Conservation (phyloP, 192 early-diverging fungal species). For the Pilaira anomala region DNA sequence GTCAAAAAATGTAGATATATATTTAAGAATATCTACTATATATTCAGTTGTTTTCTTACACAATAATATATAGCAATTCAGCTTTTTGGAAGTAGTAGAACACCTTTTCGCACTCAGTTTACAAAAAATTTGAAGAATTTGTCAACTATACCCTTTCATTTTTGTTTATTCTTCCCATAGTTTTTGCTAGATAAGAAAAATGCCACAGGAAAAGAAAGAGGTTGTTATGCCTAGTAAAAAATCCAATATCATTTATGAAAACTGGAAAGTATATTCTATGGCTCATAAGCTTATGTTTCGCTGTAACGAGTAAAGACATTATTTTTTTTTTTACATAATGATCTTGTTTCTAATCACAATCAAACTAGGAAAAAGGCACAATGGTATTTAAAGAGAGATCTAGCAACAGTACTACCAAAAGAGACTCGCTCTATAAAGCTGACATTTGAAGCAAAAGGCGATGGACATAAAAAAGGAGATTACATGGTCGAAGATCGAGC, state of each 20-base stretch:
- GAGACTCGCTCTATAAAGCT: constrained; percentile 27
- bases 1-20: no score
- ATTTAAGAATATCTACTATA: no score
- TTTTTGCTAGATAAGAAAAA: no score
- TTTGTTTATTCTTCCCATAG: no score
- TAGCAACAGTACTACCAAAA: constrained; percentile 20
- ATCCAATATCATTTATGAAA: constrained; percentile 32
- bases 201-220: constrained; percentile 10
- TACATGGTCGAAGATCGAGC: constrained; percentile 37
- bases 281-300: constrained; percentile 39
- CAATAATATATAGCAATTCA: no score
- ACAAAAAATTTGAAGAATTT: no score
- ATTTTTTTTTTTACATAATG: neutral
- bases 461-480: constrained; percentile 27
- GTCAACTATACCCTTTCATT: no score
- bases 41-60: no score
- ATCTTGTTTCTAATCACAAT: no score
- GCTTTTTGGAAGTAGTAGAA: no score
- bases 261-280: constrained; percentile 42
- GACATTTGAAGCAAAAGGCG: constrained; percentile 34
- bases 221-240: constrained; percentile 21
- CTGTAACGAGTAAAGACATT: constrained; percentile 23
- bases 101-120: no score
- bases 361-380: constrained; percentile 37
- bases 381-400: constrained; percentile 33